phyloP scores from a whole-genome alignment of 371 early-diverging fungal species.

The Apophysomyces sp. region DNA sequence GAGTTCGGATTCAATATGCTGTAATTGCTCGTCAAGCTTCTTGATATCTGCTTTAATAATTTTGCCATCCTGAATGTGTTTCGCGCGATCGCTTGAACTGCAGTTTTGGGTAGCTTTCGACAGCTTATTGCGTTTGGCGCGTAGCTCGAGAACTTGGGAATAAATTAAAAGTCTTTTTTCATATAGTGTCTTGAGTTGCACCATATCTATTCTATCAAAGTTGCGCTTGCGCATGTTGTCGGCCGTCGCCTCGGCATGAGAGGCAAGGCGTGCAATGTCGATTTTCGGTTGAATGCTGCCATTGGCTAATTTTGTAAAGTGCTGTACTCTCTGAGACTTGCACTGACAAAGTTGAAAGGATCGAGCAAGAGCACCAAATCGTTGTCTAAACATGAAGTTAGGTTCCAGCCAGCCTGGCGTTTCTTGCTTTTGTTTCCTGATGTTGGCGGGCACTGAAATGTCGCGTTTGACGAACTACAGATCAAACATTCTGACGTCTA shows the following conservation, averaged over 20 bases:
- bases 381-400: not conserved
- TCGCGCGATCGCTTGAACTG: not conserved
- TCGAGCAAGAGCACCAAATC: not conserved
- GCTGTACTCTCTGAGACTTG: not conserved
- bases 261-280: slow-evolving; percentile 59
- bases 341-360: not conserved
- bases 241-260: slow-evolving; percentile 46
- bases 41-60: slow-evolving; percentile 27
- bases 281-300: slow-evolving; percentile 45
- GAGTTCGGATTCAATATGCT: slow-evolving; percentile 35
- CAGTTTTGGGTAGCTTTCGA: slow-evolving; percentile 24
- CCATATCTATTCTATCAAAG: slow-evolving; percentile 41
- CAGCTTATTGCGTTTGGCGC: slow-evolving; percentile 49
- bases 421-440: too few relatives aligned
- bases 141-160: slow-evolving; percentile 37
- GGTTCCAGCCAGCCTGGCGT: too few relatives aligned
- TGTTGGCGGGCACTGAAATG: not conserved
- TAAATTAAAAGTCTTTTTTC: slow-evolving; percentile 31
- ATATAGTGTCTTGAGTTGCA: slow-evolving; percentile 52
- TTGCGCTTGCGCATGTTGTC: slow-evolving; percentile 59
- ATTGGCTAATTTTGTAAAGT: not conserved
- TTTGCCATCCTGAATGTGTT: slow-evolving; percentile 10
- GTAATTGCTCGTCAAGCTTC: slow-evolving; percentile 32
- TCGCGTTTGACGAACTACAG: too few relatives aligned
- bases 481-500: too few relatives aligned